Base-by-base conservation (phyloP, 2,329 filamentous ascomycete genomes). In the Apiospora aurea region DNA sequence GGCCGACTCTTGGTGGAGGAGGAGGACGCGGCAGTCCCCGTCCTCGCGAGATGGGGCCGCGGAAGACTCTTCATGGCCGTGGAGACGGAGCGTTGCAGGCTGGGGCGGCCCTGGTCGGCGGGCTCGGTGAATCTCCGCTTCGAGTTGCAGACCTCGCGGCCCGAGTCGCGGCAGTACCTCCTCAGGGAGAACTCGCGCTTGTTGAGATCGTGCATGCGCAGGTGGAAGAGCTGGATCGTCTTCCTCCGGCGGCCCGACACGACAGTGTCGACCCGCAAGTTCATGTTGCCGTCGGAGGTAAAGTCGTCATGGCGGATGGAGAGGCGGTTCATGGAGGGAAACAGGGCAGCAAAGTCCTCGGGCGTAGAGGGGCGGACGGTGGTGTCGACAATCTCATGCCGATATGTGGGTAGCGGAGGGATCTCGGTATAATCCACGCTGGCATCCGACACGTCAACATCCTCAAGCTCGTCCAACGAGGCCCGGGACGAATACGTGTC, bases 251-350 rank as follows among this genome's bases (percentile, higher is more conserved):
- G 89, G 53, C 88, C 88, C 38, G 88, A 87, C 66, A 94, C 89
- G 74, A 93, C 86, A 7, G 94, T 96, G 80, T 97, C 95, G 72
- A 98, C 88, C 44, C 95, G 92, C 72, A 99, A 87, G 80, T 98
- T 98, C 94, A 98, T 97, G 85, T 98, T 97, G 47, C 96, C 96
- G 80, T 99, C 96, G 4, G 92, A 83, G 0, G 95, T 96, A 68
- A 94, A 90, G 82, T 98, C 94, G 80, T 98, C 96, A 80, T 98
- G 96, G 41, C 93, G 91, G 78, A 99, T 94, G 47, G 90, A 90
- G 70, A 98, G 85, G 71, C 93, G 90, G 80, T 94, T 91, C 76
- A 92, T 88, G 11, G 95, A 97, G 14, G 96, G 96, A 81, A 98
- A 99, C 70, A 97, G 88, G 70, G 91, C 88, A 38, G 91, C 92